Percentiles rank a stretch among this genome's conserved stretches.
Conservation (phyloP, 73 alveolate genomes). For the Paramecium biaurelia region DNA sequence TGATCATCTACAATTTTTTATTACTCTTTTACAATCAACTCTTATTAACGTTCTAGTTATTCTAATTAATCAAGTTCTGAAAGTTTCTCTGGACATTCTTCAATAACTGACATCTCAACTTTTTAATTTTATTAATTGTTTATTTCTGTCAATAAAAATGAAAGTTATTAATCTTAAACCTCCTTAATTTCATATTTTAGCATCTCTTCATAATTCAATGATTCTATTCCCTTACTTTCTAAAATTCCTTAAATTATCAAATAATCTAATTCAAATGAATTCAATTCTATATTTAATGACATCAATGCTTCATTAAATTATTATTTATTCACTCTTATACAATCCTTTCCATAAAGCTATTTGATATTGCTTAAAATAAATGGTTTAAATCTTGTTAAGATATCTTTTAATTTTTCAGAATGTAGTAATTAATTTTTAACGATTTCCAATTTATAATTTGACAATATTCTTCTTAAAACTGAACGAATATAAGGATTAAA, state of each 20-base stretch:
- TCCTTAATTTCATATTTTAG: background rate
- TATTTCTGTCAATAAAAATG: background rate
- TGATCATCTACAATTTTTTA: background rate
- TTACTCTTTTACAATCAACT: background rate
- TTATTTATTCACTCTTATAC: constrained; percentile 4
- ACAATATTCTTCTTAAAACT: background rate
- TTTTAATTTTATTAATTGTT: background rate
- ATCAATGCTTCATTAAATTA: constrained; percentile 11
- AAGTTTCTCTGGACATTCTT: background rate
- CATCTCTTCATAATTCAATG: constrained; percentile 25
- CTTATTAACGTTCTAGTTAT: background rate
- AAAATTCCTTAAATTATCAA: constrained; percentile 18
- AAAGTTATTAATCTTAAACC: background rate
- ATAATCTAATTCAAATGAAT: background rate
- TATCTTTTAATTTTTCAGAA: constrained; percentile 35
- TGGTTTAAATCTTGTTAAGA: constrained; percentile 5
- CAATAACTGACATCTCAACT: constrained; percentile 28
- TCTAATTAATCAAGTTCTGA: background rate
- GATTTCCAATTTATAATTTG: background rate
- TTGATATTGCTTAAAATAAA: background rate
- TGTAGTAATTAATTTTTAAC: background rate
- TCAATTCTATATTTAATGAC: background rate
- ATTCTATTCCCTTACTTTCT: background rate
- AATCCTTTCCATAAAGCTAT: background rate
- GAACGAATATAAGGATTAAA: background rate